These are phyloP conservation scores for Gaultheria prostrata DNA, from an alignment of 148 eudicot genomes.

Conservation along the genomic window DNA sequence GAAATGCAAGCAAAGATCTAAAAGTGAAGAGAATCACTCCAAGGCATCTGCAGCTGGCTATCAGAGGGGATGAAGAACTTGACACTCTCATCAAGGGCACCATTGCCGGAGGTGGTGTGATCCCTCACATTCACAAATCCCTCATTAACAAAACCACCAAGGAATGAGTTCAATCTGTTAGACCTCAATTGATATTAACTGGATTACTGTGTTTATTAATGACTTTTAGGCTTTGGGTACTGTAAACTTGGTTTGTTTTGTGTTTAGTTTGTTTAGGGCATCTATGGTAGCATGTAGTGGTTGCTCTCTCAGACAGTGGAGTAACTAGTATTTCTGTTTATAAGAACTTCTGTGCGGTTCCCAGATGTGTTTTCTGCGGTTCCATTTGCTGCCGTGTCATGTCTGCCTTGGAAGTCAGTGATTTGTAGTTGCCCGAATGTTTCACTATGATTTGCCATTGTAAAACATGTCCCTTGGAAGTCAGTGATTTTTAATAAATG, in stretches of 20 bases:
- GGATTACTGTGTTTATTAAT: slow-evolving; percentile 14
- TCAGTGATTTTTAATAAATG: no score
- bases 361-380: neutral
- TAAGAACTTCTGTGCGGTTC: neutral
- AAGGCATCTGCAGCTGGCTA: slow-evolving; percentile 84
- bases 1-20: slow-evolving; percentile 92
- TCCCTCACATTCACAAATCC: slow-evolving; percentile 92
- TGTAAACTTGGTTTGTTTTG: neutral
- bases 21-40: slow-evolving; percentile 95
- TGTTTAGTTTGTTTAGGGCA: neutral
- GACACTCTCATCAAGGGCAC: slow-evolving; percentile 95
- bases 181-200: slow-evolving; percentile 13
- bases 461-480: no score
- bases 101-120: slow-evolving; percentile 95
- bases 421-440: neutral
- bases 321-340: neutral
- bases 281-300: neutral
- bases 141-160: slow-evolving; percentile 84
- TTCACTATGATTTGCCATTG: neutral
- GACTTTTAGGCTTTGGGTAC: slow-evolving; percentile 5
- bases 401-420: neutral
- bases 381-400: neutral
- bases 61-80: slow-evolving; percentile 89
- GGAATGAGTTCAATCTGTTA: slow-evolving; percentile 34
- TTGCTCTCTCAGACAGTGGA: neutral